Evolutionary conservation across 331 rosid genomes (phyloP).

Genomic region (Pyracantha coccinea): DNA sequence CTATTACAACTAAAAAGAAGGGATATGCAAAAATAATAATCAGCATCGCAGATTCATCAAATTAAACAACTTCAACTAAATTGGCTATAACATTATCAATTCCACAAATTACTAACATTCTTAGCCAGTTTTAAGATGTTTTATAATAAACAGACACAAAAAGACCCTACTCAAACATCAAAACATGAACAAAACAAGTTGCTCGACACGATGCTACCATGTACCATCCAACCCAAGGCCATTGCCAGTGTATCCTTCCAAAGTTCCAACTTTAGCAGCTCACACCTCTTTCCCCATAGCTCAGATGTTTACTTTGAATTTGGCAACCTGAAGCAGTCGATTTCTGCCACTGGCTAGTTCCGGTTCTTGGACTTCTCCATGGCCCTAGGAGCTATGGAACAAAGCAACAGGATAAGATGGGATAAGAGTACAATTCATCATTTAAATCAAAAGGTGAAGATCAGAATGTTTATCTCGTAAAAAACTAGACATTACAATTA

Average conservation of each 20-base stretch:
- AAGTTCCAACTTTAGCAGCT: neutral
- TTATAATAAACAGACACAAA: slow-evolving; percentile 26
- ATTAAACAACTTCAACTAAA: slow-evolving; percentile 29
- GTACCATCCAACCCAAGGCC: no score
- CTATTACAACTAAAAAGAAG: neutral
- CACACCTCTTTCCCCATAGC: slow-evolving; percentile 10
- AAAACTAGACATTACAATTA: neutral
- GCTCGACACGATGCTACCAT: slow-evolving; percentile 14
- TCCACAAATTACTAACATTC: slow-evolving; percentile 43
- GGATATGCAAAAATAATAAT: neutral
- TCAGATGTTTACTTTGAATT: slow-evolving; percentile 2
- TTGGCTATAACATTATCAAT: slow-evolving; percentile 38
- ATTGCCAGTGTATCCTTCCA: slow-evolving; percentile 8
- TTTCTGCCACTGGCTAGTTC: slow-evolving; percentile 28
- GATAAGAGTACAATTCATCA: neutral
- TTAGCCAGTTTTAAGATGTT: slow-evolving; percentile 28
- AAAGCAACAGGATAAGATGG: neutral
- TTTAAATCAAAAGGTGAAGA: neutral
- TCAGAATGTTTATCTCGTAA: neutral
- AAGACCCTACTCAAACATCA: slow-evolving; percentile 11
- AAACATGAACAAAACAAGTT: slow-evolving; percentile 32
- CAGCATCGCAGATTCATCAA: slow-evolving; percentile 17
- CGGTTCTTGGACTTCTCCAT: slow-evolving; percentile 75
- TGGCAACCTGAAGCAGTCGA: neutral
- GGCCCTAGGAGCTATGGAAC: slow-evolving; percentile 66